phyloP scores from a whole-genome alignment of 805 yeast species.

The Candida andamanensis region DNA sequence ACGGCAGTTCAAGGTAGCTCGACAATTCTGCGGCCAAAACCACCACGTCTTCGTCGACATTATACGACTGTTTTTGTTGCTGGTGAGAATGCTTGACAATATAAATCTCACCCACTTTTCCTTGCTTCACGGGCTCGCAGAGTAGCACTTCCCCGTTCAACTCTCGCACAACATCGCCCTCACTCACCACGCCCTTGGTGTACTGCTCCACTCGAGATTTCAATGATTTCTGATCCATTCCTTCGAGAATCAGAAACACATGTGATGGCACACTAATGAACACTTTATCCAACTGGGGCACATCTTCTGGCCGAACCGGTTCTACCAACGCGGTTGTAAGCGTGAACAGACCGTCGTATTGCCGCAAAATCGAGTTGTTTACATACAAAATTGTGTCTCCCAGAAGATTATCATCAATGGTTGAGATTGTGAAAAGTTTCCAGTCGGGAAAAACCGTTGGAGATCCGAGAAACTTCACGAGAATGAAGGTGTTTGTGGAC shows the following conservation, averaged over 20 bases:
- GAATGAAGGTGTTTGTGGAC: slow-evolving; percentile 16
- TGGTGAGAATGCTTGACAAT: slow-evolving; percentile 36
- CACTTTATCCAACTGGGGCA: slow-evolving; percentile 39
- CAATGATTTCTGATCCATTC: slow-evolving; percentile 26
- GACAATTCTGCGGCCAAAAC: slow-evolving; percentile 24
- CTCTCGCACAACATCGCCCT: slow-evolving; percentile 38
- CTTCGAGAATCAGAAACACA: slow-evolving; percentile 30
- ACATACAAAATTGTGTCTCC: slow-evolving; percentile 31
- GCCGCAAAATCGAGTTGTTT: slow-evolving; percentile 30
- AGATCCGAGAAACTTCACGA: slow-evolving; percentile 35
- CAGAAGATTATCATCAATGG: slow-evolving; percentile 20
- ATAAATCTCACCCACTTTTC: slow-evolving; percentile 47
- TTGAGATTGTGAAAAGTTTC: slow-evolving; percentile 31
- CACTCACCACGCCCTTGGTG: slow-evolving; percentile 27
- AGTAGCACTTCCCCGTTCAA: slow-evolving; percentile 49
- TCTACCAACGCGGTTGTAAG: slow-evolving; percentile 34
- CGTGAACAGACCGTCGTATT: slow-evolving; percentile 36
- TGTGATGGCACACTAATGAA: slow-evolving; percentile 45
- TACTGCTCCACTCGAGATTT: slow-evolving; percentile 26
- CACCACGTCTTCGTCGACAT: slow-evolving; percentile 5
- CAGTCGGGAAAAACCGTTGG: slow-evolving; percentile 30
- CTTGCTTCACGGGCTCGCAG: slow-evolving; percentile 75
- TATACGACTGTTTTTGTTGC: slow-evolving; percentile 6
- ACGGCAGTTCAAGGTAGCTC: slow-evolving; percentile 25
- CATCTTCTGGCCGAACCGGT: slow-evolving; percentile 23